Conservation (phyloP, 306 rosid genomes). For the cucumber (Cucumis sativus) region Cucumber_9930_V3 NC_026656.2:7379501-7380000, state of each 20-base stretch:
- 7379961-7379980: too few species aligned
- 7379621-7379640: conserved; percentile 84
- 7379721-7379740: background rate
- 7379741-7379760: background rate
- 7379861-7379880: background rate
- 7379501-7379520: conserved; percentile 73
- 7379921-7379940: too few species aligned
- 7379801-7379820: background rate
- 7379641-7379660: conserved; percentile 66
- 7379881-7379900: too few species aligned
- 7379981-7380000: background rate
- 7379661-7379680: conserved; percentile 1
- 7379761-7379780: background rate
- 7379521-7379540: conserved; percentile 84
- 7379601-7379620: conserved; percentile 94
- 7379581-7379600: conserved; percentile 93
- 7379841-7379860: background rate
- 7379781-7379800: background rate
- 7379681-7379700: background rate
- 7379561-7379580: conserved; percentile 68
- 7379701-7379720: background rate
- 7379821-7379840: background rate
- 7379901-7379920: background rate
- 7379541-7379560: conserved; percentile 90
- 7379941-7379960: background rate